phyloP scores from a whole-genome alignment of 2,329 filamentous ascomycete species.

The Emydomyces testavorans region DNA sequence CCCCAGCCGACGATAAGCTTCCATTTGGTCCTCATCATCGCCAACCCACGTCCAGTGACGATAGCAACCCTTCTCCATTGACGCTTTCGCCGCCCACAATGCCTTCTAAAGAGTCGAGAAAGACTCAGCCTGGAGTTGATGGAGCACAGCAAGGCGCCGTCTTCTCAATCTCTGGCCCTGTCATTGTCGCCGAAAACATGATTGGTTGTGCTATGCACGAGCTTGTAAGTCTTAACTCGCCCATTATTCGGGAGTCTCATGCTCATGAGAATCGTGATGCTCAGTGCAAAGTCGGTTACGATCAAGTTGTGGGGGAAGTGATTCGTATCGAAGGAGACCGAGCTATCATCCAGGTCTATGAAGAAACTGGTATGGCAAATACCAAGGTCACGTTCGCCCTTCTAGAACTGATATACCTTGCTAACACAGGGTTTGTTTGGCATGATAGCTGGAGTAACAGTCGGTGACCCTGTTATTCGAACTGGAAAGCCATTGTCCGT shows the following conservation, averaged over 20 bases:
- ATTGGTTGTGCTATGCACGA: slow-evolving; percentile 99
- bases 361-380: slow-evolving; percentile 69
- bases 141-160: slow-evolving; percentile 52
- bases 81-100: slow-evolving; percentile 29
- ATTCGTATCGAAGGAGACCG: slow-evolving; percentile 95
- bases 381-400: slow-evolving; percentile 2
- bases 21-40: neutral
- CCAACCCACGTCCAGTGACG: neutral
- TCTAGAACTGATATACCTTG: slow-evolving; percentile 6
- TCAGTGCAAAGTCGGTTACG: slow-evolving; percentile 82
- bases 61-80: slow-evolving; percentile 27
- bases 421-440: neutral
- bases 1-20: neutral
- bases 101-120: slow-evolving; percentile 36
- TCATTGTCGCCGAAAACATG: slow-evolving; percentile 97
- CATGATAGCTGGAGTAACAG: slow-evolving; percentile 65
- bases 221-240: slow-evolving; percentile 51
- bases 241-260: neutral
- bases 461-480: slow-evolving; percentile 81
- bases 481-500: slow-evolving; percentile 95
- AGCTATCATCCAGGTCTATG: slow-evolving; percentile 96
- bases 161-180: slow-evolving; percentile 69
- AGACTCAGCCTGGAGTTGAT: slow-evolving; percentile 35
- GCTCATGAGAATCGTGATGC: slow-evolving; percentile 9
- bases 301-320: slow-evolving; percentile 88